Evolutionary conservation across 257 asterid genomes (phyloP), one percentile per base, ranked within the genome.

Genomic region (Leptodermis oblonga): DNA sequence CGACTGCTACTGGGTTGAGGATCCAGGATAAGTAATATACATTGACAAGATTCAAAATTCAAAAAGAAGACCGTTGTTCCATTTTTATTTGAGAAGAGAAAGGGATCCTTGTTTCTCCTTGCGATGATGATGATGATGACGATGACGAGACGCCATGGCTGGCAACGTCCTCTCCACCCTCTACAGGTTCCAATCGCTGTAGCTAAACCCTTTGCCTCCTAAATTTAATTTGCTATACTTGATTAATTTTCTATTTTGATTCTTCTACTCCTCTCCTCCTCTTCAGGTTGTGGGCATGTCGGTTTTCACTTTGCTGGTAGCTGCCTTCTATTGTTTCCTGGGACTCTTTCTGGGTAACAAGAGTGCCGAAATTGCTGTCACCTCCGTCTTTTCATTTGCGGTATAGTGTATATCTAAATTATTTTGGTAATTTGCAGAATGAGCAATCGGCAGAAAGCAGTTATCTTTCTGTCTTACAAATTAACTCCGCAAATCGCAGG

Each of bases 151-250:
- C 95, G 89, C 86, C 96, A 93, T 83, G 98, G 98, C n/a, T 93
- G 98, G 98, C 95, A 93, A 72, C 95, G 89, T 67, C 98, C 98
- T 76, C 88, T 93, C 73, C 95, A 93, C 76, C 90, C 90, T 62
- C 70, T 93, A 42, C 98, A 90, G 98, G 98, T 90, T 9, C 23
- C 43, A 5, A 9, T 4, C 31, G 37, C 52, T 22, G 28, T 13
- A 11, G 30, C 5, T 33, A 37, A 0, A 23, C 26, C 23, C 11
- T 42, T 1, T 2, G 48, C 15, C 15, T 12, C 1, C 48, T 6
- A 12, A 12, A 7, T 42, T 4, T 46, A 9, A 2, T 11, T 46
- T 46, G 4, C 3, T 46, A 1, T 46, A 15, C 4, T 56, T 10
- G 0, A 26, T 14, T 28, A 30, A 54, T 25, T 23, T 25, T 18